Conservation (phyloP, 192 early-diverging fungal species). For the Backusella liffmaniae region DNA sequence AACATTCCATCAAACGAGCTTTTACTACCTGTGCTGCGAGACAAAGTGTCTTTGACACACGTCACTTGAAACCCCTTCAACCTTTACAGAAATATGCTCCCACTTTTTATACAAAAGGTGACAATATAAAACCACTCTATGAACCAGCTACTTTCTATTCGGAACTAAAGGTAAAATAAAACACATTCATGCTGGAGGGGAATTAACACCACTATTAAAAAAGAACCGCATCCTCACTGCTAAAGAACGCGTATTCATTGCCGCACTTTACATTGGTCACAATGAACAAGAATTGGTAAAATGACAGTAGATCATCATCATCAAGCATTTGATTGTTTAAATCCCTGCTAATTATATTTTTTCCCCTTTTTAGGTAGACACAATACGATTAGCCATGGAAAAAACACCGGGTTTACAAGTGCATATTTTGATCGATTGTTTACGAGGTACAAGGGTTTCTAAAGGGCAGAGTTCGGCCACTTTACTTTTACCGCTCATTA, state of each 20-base stretch:
- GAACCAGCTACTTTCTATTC: conserved; percentile 47
- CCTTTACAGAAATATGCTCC: conserved; percentile 25
- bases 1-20: not conserved
- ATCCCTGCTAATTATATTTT: not conserved
- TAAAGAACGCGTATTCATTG: conserved; percentile 71
- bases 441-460: conserved; percentile 76
- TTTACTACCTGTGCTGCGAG: conserved; percentile 5
- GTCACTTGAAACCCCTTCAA: conserved; percentile 8
- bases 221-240: conserved; percentile 70
- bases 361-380: conserved; percentile 43
- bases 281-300: conserved; percentile 76
- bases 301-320: not conserved
- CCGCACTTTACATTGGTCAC: conserved; percentile 89
- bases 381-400: conserved; percentile 57
- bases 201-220: not conserved
- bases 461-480: conserved; percentile 62
- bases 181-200: not conserved
- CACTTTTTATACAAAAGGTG: conserved; percentile 39
- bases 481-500: conserved; percentile 60
- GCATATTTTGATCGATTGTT: conserved; percentile 82
- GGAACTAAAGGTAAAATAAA: conserved; percentile 45
- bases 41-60: not conserved
- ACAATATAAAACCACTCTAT: conserved; percentile 35
- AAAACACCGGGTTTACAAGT: conserved; percentile 54
- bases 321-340: not conserved